A percentile compares a stretch with the other conserved stretches of the same genome.
Conservation (phyloP, 495 filamentous ascomycete genomes). For the Apiosordaria backusii region DNA sequence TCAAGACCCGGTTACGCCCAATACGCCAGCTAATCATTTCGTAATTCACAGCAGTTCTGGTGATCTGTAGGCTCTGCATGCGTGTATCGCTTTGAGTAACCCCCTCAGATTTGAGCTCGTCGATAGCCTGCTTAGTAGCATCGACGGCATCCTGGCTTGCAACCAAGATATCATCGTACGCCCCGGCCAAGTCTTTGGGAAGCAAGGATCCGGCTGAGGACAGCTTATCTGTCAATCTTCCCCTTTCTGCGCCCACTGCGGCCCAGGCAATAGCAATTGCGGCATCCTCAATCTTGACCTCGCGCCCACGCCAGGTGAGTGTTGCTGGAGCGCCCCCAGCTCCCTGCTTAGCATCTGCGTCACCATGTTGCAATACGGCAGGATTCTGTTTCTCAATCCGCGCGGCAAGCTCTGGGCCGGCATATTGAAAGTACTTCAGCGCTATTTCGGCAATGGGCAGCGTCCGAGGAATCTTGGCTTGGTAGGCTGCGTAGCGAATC, state of each 20-base stretch:
- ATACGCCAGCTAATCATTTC: constrained; percentile 91
- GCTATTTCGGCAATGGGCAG: constrained; percentile 75
- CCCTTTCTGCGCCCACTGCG: constrained; percentile 53
- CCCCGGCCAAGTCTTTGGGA: constrained; percentile 62
- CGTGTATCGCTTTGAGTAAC: constrained; percentile 78
- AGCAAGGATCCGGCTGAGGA: constrained; percentile 54
- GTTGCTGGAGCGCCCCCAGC: constrained; percentile 64
- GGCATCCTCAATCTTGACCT: constrained; percentile 85
- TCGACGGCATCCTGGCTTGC: constrained; percentile 93
- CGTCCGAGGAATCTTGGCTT: constrained; percentile 77
- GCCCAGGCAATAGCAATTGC: constrained; percentile 75
- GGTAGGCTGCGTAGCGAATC: constrained; percentile 90
- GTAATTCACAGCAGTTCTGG: constrained; percentile 88
- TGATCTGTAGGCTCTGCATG: constrained; percentile 91
- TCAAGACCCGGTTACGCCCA: constrained; percentile 84
- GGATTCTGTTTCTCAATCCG: constrained; percentile 71
- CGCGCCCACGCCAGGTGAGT: constrained; percentile 85
- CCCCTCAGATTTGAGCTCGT: constrained; percentile 78
- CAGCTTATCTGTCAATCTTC: constrained; percentile 56
- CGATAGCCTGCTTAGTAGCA: constrained; percentile 86
- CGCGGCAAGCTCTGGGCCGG: constrained; percentile 57
- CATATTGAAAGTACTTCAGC: constrained; percentile 65
- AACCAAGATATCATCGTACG: constrained; percentile 87
- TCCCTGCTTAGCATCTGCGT: constrained; percentile 53
- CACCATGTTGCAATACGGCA: constrained; percentile 61